phyloP scores from a whole-genome alignment of 768 basidiomycete genomes.

The Hysterangium stoloniferum region DNA sequence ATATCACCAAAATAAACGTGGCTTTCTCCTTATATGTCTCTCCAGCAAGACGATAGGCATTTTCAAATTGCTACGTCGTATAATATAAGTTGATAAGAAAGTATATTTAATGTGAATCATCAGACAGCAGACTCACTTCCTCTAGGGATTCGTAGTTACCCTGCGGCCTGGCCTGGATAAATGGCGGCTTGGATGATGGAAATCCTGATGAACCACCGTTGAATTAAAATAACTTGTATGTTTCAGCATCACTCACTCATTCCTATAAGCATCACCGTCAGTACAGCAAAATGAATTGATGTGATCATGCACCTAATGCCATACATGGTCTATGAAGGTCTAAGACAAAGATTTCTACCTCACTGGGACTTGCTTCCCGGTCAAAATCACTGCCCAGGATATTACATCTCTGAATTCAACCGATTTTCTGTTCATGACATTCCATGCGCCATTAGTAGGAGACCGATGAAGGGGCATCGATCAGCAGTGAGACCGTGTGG shows the following conservation, averaged over 20 bases:
- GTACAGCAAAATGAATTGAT: background rate
- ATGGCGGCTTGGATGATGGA: background rate
- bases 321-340: background rate
- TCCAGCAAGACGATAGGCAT: background rate
- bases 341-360: background rate
- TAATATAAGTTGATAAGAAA: no score
- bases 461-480: background rate
- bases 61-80: background rate
- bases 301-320: background rate
- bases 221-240: background rate
- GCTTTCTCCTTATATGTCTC: background rate
- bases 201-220: background rate
- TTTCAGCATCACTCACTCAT: background rate
- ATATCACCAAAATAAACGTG: background rate
- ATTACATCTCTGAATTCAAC: background rate
- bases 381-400: background rate
- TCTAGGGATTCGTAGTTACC: background rate
- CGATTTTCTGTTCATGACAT: background rate
- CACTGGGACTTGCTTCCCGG: background rate
- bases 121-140: background rate
- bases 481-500: background rate
- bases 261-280: background rate
- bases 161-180: background rate
- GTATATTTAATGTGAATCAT: background rate
- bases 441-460: conserved; percentile 5